Conservation (phyloP, 2,329 filamentous ascomycete genomes). For the Calonectria pseudoturangicola region DNA sequence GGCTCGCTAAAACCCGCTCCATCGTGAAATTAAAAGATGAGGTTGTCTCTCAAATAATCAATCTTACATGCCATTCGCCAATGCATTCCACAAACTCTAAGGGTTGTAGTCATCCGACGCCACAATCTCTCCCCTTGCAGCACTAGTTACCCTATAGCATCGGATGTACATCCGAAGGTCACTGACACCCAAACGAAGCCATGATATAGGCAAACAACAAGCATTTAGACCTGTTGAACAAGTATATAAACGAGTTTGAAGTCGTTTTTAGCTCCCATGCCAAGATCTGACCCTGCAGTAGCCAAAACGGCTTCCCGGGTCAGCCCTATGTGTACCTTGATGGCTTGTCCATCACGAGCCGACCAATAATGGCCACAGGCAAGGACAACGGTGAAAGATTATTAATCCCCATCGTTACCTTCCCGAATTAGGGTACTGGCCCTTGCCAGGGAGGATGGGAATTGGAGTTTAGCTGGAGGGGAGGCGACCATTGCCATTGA, state of each 20-base stretch:
- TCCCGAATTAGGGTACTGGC: slow-evolving; percentile 21
- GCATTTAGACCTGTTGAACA: not conserved
- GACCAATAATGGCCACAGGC: slow-evolving; percentile 7
- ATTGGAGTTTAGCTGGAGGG: not conserved
- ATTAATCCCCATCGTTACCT: slow-evolving; percentile 9
- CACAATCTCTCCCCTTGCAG: not conserved
- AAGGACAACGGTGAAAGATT: slow-evolving; percentile 3
- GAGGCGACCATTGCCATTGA: not conserved
- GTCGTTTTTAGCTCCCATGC: slow-evolving; percentile 16
- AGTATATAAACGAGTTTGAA: not conserved
- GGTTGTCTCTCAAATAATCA: not conserved
- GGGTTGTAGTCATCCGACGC: slow-evolving; percentile 4
- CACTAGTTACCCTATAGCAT: slow-evolving; percentile 2
- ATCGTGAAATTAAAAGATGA: not conserved
- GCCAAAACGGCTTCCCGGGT: not conserved
- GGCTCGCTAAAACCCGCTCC: not conserved
- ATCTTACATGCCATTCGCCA: slow-evolving; percentile 14
- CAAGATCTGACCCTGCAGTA: slow-evolving; percentile 25
- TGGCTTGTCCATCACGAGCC: not conserved
- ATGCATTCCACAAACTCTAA: not conserved
- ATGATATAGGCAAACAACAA: not conserved
- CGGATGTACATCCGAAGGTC: not conserved
- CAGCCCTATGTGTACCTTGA: slow-evolving; percentile 22
- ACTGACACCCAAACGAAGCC: not conserved
- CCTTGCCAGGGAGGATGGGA: not conserved